Base-by-base conservation (phyloP, 1,139 yeast species). In the Suhomyces guaymorum region DNA sequence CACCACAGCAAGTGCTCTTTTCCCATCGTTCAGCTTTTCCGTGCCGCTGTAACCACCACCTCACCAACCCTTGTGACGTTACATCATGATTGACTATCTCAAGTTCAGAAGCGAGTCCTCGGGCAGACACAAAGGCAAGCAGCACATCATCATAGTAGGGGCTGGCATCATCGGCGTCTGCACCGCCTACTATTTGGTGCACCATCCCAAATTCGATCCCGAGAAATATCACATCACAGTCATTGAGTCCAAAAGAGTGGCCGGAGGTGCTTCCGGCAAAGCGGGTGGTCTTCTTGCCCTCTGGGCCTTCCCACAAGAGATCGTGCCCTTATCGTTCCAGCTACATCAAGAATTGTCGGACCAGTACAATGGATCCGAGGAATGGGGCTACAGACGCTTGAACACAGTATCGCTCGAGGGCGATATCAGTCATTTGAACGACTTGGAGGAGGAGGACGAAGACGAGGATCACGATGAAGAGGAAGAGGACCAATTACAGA, bases 131-230 rank as follows among this genome's bases (percentile, higher is more conserved):
- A 60, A 74, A 46, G 84, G 79, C 24, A 81, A 82, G 52, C 74
- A 76, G 15, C 89, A 83, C 52, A 82, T 82, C 33, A 72, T 82
- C 37, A 80, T 84, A 27, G 88, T 82, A 18, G 97, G 97, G 13
- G 98, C 96, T 1, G 98, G 98, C 17, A 90, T 92, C 51, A 84
- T 92, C 26, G 98, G 98, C 17, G 96, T 88, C 8, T 87, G 96
- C 57, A 87, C 95, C 2, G 97, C 97, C 2, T 92, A 86, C 61
- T 92, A 82, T 52, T 61, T 92, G 32, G 85, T 94, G 4, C 76
- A 76, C 42, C 97, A 92, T 57, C 92, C 95, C 4, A 72, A 74
- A 38, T 92, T 82, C 56, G 82, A 84, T 51, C 77, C 86, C 0
- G 64, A 67, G 18, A 81, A 78, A 39, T 80, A 85, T 53, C 89